phyloP scores from a whole-genome alignment of 2,329 filamentous ascomycete species.

The Colletotrichum spinosum region DNA sequence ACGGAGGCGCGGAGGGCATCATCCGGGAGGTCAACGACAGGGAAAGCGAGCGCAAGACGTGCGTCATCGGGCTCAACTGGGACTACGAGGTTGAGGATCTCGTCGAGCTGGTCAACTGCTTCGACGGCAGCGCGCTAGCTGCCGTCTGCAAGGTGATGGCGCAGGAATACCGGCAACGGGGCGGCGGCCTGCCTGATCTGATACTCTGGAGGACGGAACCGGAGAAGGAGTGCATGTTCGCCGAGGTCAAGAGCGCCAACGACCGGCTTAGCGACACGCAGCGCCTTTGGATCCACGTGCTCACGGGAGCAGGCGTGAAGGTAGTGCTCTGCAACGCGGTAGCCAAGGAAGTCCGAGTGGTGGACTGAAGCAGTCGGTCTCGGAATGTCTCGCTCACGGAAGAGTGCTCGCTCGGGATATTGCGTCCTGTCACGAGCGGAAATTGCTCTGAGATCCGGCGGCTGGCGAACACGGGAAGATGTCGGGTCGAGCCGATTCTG shows the following conservation, averaged over 20 bases:
- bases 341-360: slow-evolving; percentile 62
- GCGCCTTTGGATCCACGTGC: slow-evolving; percentile 94
- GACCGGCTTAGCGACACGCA: slow-evolving; percentile 97
- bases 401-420: slow-evolving; percentile 1
- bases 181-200: slow-evolving; percentile 90
- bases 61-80: slow-evolving; percentile 94
- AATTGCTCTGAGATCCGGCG: slow-evolving; percentile 26
- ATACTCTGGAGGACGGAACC: slow-evolving; percentile 79
- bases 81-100: slow-evolving; percentile 84
- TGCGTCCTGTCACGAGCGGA: slow-evolving; percentile 27
- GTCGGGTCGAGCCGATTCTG: slow-evolving; percentile 3
- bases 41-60: slow-evolving; percentile 79
- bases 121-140: slow-evolving; percentile 82
- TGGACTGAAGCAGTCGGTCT: slow-evolving; percentile 45
- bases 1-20: slow-evolving; percentile 78
- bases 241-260: slow-evolving; percentile 85
- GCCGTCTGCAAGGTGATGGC: slow-evolving; percentile 93
- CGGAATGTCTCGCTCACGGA: background rate
- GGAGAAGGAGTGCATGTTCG: slow-evolving; percentile 74
- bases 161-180: slow-evolving; percentile 90
- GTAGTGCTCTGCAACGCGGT: slow-evolving; percentile 83
- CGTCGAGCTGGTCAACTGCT: slow-evolving; percentile 81
- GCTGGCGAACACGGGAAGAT: slow-evolving; percentile 6
- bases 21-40: slow-evolving; percentile 75
- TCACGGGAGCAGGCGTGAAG: slow-evolving; percentile 84